Conservation (phyloP, 805 yeast genomes). For the Saturnispora galanensis region DNA sequence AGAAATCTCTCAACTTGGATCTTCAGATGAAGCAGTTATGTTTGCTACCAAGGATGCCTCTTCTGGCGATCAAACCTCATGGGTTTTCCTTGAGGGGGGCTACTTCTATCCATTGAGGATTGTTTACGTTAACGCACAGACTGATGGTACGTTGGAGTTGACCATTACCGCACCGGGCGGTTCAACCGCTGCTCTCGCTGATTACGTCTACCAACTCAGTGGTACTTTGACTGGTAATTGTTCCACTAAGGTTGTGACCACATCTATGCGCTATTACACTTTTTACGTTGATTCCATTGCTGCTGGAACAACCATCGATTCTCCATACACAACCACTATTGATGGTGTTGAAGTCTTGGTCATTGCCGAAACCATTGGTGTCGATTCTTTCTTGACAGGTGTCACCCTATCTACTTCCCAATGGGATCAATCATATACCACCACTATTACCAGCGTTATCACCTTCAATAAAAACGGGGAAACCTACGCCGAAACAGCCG, state of each 20-base stretch:
- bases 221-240: neutral
- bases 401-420: neutral
- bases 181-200: neutral
- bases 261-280: conserved; percentile 3
- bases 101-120: conserved; percentile 15
- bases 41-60: conserved; percentile 8
- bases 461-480: neutral
- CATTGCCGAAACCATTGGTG: conserved; percentile 7
- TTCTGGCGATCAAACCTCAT: conserved; percentile 1
- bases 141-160: conserved; percentile 10
- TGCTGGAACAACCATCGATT: conserved; percentile 5
- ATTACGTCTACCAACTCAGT: neutral
- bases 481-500: neutral
- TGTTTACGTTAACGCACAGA: conserved; percentile 12
- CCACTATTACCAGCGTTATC: neutral
- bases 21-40: conserved; percentile 8
- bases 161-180: conserved; percentile 12
- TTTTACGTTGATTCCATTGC: neutral
- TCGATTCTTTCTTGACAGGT: neutral
- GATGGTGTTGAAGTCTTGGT: neutral
- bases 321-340: conserved; percentile 2
- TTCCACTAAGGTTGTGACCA: conserved; percentile 1
- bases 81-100: conserved; percentile 12
- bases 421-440: neutral
- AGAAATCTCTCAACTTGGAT: conserved; percentile 1